Evolutionary conservation across 371 early-diverging fungal genomes (phyloP).

Genomic region (Saksenaea vasiformis): DNA sequence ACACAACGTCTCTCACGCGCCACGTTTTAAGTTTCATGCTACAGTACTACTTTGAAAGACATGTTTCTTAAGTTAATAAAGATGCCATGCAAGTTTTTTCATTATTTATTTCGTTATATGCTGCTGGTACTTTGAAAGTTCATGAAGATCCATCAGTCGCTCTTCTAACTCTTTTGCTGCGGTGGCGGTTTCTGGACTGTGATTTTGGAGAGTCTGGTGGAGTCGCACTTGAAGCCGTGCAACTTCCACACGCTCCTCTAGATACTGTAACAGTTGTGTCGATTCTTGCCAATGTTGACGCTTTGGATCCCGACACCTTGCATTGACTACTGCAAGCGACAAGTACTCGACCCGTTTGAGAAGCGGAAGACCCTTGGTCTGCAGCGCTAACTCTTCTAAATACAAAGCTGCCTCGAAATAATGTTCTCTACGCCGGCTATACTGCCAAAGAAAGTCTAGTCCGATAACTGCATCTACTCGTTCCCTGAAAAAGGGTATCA

Average conservation of each 20-base stretch:
- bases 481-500: conserved; percentile 70
- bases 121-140: neutral
- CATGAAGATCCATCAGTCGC: conserved; percentile 1
- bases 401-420: conserved; percentile 70
- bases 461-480: conserved; percentile 52
- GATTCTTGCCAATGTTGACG: conserved; percentile 14
- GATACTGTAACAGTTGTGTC: conserved; percentile 14
- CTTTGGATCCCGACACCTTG: conserved; percentile 50
- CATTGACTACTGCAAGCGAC: conserved; percentile 73
- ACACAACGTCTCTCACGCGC: too few species aligned
- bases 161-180: neutral
- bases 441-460: conserved; percentile 75
- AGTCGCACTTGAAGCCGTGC: conserved; percentile 18
- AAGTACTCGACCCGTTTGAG: conserved; percentile 67
- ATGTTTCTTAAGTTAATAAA: too few species aligned
- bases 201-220: conserved; percentile 5
- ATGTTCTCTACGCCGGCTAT: conserved; percentile 64
- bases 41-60: too few species aligned
- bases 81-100: too few species aligned
- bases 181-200: neutral
- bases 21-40: too few species aligned
- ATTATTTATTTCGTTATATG: neutral
- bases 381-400: conserved; percentile 62
- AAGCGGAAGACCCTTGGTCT: conserved; percentile 41
- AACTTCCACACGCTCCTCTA: conserved; percentile 15